phyloP scores from a whole-genome alignment of 164 flowering plant species.

The Brasenia schreberi region DNA sequence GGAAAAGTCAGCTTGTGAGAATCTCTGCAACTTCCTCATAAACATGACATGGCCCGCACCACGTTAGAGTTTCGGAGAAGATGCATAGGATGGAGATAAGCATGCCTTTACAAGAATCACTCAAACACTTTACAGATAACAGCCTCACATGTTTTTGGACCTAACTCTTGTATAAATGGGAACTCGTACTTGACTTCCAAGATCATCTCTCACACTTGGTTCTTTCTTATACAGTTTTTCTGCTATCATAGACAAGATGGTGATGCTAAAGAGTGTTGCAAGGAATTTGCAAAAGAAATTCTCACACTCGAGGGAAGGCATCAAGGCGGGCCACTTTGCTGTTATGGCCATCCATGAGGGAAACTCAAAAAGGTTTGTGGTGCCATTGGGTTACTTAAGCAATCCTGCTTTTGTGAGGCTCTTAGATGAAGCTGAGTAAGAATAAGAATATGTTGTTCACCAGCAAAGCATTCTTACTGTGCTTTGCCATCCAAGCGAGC shows the following conservation, averaged over 20 bases:
- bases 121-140: no score
- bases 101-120: no score
- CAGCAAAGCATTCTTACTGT: conserved; percentile 15
- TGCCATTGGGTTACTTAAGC: conserved; percentile 13
- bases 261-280: neutral
- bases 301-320: neutral
- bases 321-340: conserved; percentile 9
- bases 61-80: no score
- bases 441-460: conserved; percentile 11
- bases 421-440: conserved; percentile 12
- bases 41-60: no score
- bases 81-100: no score
- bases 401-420: conserved; percentile 13
- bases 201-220: no score
- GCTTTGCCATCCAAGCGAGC: conserved; percentile 16
- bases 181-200: no score
- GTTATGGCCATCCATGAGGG: conserved; percentile 9
- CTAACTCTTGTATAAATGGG: no score
- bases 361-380: conserved; percentile 9
- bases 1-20: no score
- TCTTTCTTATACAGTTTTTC: neutral
- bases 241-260: neutral
- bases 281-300: neutral
- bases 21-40: no score
- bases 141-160: no score